Evolutionary conservation across 805 yeast species (phyloP).

Genomic region (Lipomyces anomalus): DNA sequence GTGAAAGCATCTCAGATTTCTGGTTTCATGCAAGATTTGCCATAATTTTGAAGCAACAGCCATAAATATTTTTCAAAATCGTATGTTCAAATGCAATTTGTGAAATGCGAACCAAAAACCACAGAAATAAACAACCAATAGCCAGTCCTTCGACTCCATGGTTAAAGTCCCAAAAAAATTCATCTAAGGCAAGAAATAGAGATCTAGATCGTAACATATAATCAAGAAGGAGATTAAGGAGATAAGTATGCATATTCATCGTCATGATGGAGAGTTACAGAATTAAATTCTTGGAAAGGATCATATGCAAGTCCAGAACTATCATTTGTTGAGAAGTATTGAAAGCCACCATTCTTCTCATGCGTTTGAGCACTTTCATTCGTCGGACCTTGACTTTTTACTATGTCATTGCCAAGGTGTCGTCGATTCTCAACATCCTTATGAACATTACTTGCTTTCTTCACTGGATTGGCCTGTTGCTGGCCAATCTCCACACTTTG

Average conservation of each 20-base stretch:
- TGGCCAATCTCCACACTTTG: conserved; percentile 32
- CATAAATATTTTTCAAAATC: too few relatives aligned
- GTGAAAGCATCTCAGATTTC: too few relatives aligned
- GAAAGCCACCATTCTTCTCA: background rate
- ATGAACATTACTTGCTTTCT: conserved; percentile 9
- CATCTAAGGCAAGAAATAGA: too few relatives aligned
- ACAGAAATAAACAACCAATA: too few relatives aligned
- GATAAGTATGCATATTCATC: conserved; percentile 39
- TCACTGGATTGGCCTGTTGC: conserved; percentile 3
- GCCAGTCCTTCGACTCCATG: too few relatives aligned
- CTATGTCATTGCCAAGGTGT: too few relatives aligned
- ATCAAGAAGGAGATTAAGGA: background rate
- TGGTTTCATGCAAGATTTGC: too few relatives aligned
- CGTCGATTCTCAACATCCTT: conserved; percentile 4
- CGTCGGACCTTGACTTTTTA: conserved; percentile 1
- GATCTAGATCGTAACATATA: too few relatives aligned
- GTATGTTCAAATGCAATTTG: too few relatives aligned
- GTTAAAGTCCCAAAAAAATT: too few relatives aligned
- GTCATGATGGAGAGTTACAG: conserved; percentile 77
- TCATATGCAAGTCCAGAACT: conserved; percentile 39
- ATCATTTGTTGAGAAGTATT: conserved; percentile 1
- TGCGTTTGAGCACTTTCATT: background rate
- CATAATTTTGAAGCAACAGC: too few relatives aligned
- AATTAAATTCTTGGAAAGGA: conserved; percentile 80
- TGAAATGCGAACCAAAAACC: too few relatives aligned